A percentile compares a stretch with the other conserved stretches of the same genome.
Evolutionary conservation across 495 filamentous ascomycete species (phyloP).

Genomic region (Aspergillus sclerotiicarbonarius): DNA sequence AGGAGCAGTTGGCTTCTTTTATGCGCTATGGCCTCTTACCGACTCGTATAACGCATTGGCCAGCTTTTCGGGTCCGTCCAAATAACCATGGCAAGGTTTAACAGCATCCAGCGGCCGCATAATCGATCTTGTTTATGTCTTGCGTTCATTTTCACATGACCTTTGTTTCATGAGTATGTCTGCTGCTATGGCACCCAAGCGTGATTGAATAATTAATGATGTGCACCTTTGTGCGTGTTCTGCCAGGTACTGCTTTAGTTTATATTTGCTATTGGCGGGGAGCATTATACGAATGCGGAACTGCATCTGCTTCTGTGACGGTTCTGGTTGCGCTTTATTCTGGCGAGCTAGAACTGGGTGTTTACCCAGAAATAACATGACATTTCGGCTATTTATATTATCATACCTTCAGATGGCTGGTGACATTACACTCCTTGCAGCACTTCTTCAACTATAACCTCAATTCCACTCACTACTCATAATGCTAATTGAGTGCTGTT

Average conservation of each 20-base stretch:
- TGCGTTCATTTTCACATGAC: background rate
- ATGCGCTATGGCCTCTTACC: conserved; percentile 69
- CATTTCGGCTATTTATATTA: too few relatives aligned
- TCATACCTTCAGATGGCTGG: too few relatives aligned
- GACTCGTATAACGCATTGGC: conserved; percentile 49
- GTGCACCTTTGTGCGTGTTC: background rate
- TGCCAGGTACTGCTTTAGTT: background rate
- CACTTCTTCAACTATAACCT: too few relatives aligned
- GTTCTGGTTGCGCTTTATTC: too few relatives aligned
- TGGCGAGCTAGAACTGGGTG: too few relatives aligned
- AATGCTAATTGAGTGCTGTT: too few relatives aligned
- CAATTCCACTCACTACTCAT: too few relatives aligned
- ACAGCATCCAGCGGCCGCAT: background rate
- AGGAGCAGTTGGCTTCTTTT: conserved; percentile 70
- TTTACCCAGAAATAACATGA: too few relatives aligned
- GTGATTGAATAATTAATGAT: background rate
- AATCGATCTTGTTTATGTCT: background rate
- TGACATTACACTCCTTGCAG: too few relatives aligned
- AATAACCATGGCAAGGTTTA: background rate
- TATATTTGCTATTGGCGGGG: too few relatives aligned
- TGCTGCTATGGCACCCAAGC: background rate
- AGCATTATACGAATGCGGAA: too few relatives aligned
- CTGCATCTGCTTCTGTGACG: too few relatives aligned
- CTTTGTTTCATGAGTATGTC: background rate
- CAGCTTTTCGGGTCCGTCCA: conserved; percentile 9